These are phyloP conservation scores for Simmondsia chinensis DNA, from an alignment of 148 eudicot genomes.

Conservation along the genomic window DNA sequence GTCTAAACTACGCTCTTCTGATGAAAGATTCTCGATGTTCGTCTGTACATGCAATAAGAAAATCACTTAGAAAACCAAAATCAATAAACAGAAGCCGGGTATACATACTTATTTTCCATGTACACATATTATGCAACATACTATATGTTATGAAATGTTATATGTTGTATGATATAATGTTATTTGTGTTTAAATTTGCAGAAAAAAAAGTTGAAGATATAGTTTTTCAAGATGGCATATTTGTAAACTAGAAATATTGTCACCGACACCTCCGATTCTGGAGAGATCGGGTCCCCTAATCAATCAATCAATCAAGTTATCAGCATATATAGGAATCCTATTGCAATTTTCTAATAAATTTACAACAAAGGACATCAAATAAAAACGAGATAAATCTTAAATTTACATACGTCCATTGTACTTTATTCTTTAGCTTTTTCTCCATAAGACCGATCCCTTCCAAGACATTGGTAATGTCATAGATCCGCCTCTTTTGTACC, in stretches of 20 bases:
- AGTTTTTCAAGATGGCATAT: conserved; percentile 16
- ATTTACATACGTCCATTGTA: conserved; percentile 90
- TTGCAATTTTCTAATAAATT: too few relatives aligned
- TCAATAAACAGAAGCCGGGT: neutral
- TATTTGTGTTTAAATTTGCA: too few relatives aligned
- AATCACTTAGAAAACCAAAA: neutral
- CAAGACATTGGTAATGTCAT: conserved; percentile 95
- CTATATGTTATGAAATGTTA: too few relatives aligned
- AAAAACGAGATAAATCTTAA: neutral
- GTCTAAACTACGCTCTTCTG: conserved; percentile 72
- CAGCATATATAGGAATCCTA: neutral
- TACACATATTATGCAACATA: too few relatives aligned
- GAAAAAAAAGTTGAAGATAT: neutral
- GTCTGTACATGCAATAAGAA: conserved; percentile 41
- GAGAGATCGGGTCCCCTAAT: conserved; percentile 84
- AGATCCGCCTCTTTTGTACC: conserved; percentile 98
- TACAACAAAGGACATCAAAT: too few relatives aligned
- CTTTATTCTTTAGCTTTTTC: conserved; percentile 90
- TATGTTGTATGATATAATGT: too few relatives aligned
- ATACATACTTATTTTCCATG: too few relatives aligned
- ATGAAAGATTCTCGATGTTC: conserved; percentile 66
- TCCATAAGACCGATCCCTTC: conserved; percentile 98
- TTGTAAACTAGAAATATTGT: conserved; percentile 66
- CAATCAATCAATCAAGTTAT: conserved; percentile 12
- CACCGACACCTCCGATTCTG: conserved; percentile 70